Base-by-base conservation (phyloP, 2,329 filamentous ascomycete genomes). In the Stagonosporopsis tanaceti region DNA sequence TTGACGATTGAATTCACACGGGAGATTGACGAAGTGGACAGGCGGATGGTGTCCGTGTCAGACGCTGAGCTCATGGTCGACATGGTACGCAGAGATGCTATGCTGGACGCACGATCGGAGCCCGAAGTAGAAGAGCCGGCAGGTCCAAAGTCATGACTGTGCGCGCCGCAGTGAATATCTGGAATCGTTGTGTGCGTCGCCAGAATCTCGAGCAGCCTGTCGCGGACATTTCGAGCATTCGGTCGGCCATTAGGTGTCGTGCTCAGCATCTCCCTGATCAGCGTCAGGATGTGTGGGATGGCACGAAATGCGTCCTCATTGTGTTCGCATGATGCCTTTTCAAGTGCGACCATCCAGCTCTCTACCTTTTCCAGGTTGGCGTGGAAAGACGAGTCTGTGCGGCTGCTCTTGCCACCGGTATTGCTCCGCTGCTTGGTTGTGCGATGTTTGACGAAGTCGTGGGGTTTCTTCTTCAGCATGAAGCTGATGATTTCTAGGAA, bases 401-500 rank as follows among this genome's bases (percentile, higher is more conserved):
- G 83, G 6, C 86, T 87, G 12, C 85, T 86, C 55, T 69, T 75
- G 27, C 70, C 70, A 22, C 72, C 70, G 2, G 63, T 67, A 53
- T 61, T 71, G 30, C 68, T 83, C 69, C 87, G 88, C 70, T 89
- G 86, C 69, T 87, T 88, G 3, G 85, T 83, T 1, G 85, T 83
- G 6, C 90, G 87, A 70, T 91, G 87, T 24, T 85, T 82, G 32
- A 85, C 80, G 68, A 92, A 92, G 25, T 87, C 84, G 47, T 85
- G 83, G 1, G 85, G 82, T 50, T 87, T 85, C 63, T 88, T 87
- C 72, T 91, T 90, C 58, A 92, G 75, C 55, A 90, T 79, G 67
- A 90, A 87, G 22, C 87, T 87, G 20, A 92, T 70, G 28, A 93
- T 82, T 62, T 93, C 90, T 15, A 92, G 79, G 59, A 89, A 89